These are phyloP conservation scores for Blepharisma stoltei DNA, from an alignment of 73 alveolate species.

Conservation along the genomic window DNA sequence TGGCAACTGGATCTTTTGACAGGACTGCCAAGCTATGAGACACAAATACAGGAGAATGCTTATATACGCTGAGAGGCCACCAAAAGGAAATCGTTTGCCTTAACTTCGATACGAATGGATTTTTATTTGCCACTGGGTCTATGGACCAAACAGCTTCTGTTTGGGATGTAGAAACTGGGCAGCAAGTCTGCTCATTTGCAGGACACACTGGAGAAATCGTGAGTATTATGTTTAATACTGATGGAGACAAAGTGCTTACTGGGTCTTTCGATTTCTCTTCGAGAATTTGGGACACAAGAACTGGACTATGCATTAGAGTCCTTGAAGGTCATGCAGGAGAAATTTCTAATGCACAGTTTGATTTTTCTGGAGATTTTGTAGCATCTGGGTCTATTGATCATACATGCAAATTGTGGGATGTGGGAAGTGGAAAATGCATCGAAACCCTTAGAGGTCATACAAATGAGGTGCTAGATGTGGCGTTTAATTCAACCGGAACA, in stretches of 20 bases:
- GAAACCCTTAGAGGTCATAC: constrained; percentile 96
- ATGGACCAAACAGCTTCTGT: constrained; percentile 97
- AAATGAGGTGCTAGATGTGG: constrained; percentile 94
- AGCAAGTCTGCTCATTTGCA: constrained; percentile 66
- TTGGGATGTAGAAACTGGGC: constrained; percentile 96
- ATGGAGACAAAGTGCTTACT: constrained; percentile 96
- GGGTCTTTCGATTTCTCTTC: constrained; percentile 99
- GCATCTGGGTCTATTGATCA: constrained; percentile 96
- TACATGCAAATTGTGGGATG: constrained; percentile 99
- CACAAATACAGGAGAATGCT: constrained; percentile 95
- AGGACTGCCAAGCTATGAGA: constrained; percentile 99
- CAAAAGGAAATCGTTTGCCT: constrained; percentile 98
- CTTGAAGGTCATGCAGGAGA: constrained; percentile 89
- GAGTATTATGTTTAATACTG: constrained; percentile 96
- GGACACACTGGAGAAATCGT: constrained; percentile 92
- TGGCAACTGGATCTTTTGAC: constrained; percentile 94
- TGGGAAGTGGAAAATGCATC: constrained; percentile 88
- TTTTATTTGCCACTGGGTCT: constrained; percentile 85
- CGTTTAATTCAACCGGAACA: constrained; percentile 92
- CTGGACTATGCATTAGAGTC: constrained; percentile 90
- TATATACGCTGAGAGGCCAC: constrained; percentile 96
- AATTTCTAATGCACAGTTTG: constrained; percentile 95
- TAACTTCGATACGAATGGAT: constrained; percentile 94
- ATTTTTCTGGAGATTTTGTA: constrained; percentile 92
- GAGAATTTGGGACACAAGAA: constrained; percentile 97